Conservation (phyloP, 208 protist species). For the Crithidia sp. region DNA sequence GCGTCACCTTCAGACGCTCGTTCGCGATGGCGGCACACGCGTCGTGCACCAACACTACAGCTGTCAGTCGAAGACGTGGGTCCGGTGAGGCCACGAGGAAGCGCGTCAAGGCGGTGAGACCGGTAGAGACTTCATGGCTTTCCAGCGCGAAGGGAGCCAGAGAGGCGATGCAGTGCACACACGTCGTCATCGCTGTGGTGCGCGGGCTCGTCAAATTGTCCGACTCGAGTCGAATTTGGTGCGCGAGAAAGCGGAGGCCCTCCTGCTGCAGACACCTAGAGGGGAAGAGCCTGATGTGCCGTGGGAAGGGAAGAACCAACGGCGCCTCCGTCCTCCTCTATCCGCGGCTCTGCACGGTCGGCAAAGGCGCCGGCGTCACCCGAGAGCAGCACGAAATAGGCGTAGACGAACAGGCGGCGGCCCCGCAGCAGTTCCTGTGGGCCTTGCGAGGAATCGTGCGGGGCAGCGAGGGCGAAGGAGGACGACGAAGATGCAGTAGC, state of each 20-base stretch:
- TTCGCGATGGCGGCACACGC: constrained; percentile 39
- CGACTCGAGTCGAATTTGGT: constrained; percentile 16
- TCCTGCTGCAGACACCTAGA: constrained; percentile 8
- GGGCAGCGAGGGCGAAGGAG: neutral
- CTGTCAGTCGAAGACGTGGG: constrained; percentile 44
- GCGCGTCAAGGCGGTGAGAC: constrained; percentile 49
- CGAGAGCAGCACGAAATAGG: constrained; percentile 30
- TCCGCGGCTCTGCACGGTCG: neutral
- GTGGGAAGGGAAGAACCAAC: neutral
- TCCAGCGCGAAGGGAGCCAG: constrained; percentile 40
- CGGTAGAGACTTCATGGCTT: constrained; percentile 38
- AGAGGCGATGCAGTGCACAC: constrained; percentile 35
- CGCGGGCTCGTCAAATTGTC: constrained; percentile 23
- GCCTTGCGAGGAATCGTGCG: constrained; percentile 12
- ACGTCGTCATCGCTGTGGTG: constrained; percentile 25
- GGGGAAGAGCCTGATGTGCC: neutral
- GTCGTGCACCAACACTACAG: constrained; percentile 49
- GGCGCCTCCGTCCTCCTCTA: neutral
- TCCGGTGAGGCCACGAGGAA: constrained; percentile 39
- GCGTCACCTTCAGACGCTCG: constrained; percentile 39
- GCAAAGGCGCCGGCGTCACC: constrained; percentile 22
- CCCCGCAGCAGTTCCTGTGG: constrained; percentile 15
- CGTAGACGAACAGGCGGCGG: constrained; percentile 25
- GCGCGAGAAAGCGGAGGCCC: constrained; percentile 41
- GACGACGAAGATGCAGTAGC: neutral